Base-by-base conservation (phyloP, 805 yeast genomes). In the Saturnispora sanitii region DNA sequence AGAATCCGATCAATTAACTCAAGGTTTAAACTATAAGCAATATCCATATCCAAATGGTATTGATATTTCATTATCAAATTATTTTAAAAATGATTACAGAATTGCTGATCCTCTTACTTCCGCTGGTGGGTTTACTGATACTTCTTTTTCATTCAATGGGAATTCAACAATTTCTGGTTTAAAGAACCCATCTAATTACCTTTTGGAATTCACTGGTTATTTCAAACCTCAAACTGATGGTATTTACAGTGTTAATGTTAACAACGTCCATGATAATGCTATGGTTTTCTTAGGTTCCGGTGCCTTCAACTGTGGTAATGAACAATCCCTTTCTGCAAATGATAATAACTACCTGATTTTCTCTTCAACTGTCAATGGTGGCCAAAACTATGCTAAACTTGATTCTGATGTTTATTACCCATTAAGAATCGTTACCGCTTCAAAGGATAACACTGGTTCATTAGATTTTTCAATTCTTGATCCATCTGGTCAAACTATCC, bases 251-350 rank as follows among this genome's bases (percentile, higher is more conserved):
- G 45, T 62, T 27, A 27, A 33, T 17, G 40, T 60, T 7, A 30
- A 35, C 6, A 30, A 39, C 18, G 53, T 53, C 16, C 64, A 60
- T 47, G 66, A 63, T 46, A 49, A 50, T 21, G 59, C 51, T 17
- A 54, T 54, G 47, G 56, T 65, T 29, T 53, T 49, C 36, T 42
- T 58, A 28, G 64, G 64, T 34, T 56, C 55, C 8, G 49, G 46
- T 36, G 60, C 61, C 7, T 55, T 66, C 23, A 52, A 51, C 15
- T 67, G 73, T 49, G 58, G 65, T 29, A 58, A 7, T 17, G 38
- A 35, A 35, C 17, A 23, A 7, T 7, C 20, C 7, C 8, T 25
- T 6, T 18, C 25, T 26, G 19, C 38, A 15, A 13, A 17, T 17
- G 21, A 16, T 13, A 12, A 12, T 12, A 15, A 19, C 17, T 35